phyloP scores from a whole-genome alignment of 805 yeast genomes.

The Millerago galiae region DNA sequence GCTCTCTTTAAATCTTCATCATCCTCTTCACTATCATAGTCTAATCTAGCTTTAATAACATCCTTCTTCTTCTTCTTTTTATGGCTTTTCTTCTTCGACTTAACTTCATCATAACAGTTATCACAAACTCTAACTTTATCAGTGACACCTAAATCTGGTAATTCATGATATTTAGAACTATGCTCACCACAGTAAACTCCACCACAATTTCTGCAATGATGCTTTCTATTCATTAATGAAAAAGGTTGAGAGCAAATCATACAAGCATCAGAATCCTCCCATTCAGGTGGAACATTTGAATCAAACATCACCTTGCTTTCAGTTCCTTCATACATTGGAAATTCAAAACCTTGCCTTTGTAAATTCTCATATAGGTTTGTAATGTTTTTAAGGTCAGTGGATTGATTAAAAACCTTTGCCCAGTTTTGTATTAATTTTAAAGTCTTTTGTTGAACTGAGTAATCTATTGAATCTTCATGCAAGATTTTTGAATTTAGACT shows the following conservation, averaged over 20 bases:
- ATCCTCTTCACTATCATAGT: conserved; percentile 47
- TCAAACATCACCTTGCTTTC: conserved; percentile 56
- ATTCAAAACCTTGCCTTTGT: conserved; percentile 54
- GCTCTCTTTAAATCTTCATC: conserved; percentile 78
- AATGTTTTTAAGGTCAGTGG: conserved; percentile 60
- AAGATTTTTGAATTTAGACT: conserved; percentile 46
- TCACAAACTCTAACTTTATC: conserved; percentile 94
- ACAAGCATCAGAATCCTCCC: conserved; percentile 94
- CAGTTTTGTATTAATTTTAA: conserved; percentile 68
- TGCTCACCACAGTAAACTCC: conserved; percentile 87
- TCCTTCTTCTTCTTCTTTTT: conserved; percentile 21
- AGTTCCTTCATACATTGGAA: conserved; percentile 43
- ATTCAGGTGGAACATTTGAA: conserved; percentile 91
- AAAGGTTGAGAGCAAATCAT: conserved; percentile 86
- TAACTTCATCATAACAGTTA: conserved; percentile 66
- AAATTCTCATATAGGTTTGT: conserved; percentile 54
- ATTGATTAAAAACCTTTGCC: conserved; percentile 66
- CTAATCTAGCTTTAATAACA: conserved; percentile 22
- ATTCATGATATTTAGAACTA: conserved; percentile 62
- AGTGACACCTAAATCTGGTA: conserved; percentile 80
- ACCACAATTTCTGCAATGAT: conserved; percentile 96
- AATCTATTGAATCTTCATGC: conserved; percentile 33
- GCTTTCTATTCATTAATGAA: conserved; percentile 80
- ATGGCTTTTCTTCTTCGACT: conserved; percentile 29
- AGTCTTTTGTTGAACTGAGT: conserved; percentile 52